A percentile compares a stretch with the other conserved stretches of the same genome.
Evolutionary conservation across 805 yeast species (phyloP).

Genomic region (Starmerella gropengiesseri): DNA sequence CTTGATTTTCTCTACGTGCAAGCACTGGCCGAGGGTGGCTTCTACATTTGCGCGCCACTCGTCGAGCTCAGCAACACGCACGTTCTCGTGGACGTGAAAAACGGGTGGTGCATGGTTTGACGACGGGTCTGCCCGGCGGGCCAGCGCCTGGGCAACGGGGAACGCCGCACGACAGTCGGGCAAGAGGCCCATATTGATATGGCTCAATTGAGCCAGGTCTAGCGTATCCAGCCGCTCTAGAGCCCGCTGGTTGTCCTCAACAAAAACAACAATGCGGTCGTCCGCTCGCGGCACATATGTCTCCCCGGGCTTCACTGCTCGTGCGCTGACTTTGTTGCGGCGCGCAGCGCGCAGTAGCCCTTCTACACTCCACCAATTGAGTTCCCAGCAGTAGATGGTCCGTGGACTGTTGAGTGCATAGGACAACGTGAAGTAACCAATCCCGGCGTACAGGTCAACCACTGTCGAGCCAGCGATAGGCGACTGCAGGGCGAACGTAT

Average conservation of each 20-base stretch:
- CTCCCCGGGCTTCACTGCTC: conserved; percentile 31
- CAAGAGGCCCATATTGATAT: conserved; percentile 67
- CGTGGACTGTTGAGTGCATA: conserved; percentile 48
- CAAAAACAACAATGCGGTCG: conserved; percentile 41
- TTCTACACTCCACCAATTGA: conserved; percentile 73
- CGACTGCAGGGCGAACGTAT: conserved; percentile 17
- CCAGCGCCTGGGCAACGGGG: conserved; percentile 34
- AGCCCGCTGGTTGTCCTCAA: conserved; percentile 52
- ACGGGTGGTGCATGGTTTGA: conserved; percentile 8
- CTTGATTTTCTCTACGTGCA: conserved; percentile 55
- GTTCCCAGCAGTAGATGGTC: conserved; percentile 62
- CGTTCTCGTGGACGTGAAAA: conserved; percentile 68
- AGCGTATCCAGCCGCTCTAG: conserved; percentile 30
- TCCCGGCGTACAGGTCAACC: conserved; percentile 70
- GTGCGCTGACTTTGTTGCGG: conserved; percentile 35
- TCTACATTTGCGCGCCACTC: conserved; percentile 26
- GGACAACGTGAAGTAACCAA: conserved; percentile 70
- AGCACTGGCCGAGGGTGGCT: conserved; percentile 22
- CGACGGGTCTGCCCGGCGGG: conserved; percentile 7
- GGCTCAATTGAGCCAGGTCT: conserved; percentile 33
- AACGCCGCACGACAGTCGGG: conserved; percentile 61
- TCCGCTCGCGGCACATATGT: conserved; percentile 26
- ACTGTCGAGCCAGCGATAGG: conserved; percentile 35
- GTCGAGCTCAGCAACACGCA: conserved; percentile 36
- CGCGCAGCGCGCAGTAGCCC: conserved; percentile 52